Base-by-base conservation (phyloP, 768 basidiomycete genomes). In the Boletellus emodensis region DNA sequence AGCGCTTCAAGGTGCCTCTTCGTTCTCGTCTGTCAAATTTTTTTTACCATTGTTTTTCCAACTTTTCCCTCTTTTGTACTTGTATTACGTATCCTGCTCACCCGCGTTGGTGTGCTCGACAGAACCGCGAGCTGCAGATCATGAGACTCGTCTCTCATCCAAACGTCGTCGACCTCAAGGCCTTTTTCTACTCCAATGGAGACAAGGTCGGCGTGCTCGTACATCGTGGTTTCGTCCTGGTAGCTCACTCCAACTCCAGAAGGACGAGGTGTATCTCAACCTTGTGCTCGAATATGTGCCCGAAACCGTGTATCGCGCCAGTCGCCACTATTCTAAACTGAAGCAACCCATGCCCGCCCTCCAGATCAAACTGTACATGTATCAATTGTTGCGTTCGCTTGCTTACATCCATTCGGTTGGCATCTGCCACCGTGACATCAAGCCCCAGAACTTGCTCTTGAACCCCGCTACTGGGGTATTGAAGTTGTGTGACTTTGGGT, bases 341-440 rank as follows among this genome's bases (percentile, higher is more conserved):
- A 99, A 99, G 78, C 96, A 99, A 69, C 90, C 92, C 52, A 99
- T 99, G 96, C 96, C 96, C 28, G 97, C 94, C 85, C 83, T 96
- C 46, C 96, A 98, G 76, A 94, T 99, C 79, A 98, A 98, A 77
- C 74, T 99, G 64, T 99, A 99, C 79, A 98, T 97, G 94, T 96
- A 97, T 73, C 92, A 99, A 73, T 89, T 99, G 61, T 78, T 99
- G 57, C 92, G 96, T 54, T 99, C 96, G 14, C 80, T 99, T 53
- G 94, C 95, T 58, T 98, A 99, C 80, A 99, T 99, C 69, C 96
- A 99, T 68, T 97, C 94, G 17, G 91, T 98, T 60, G 96, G 96
- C 64, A 99, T 98, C 63, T 99, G 96, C 71, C 96, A 99, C 74
- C 90, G 96, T 64, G 96, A 99, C 70, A 99, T 99, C 81, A 99